Percentiles rank a stretch among this genome's conserved stretches.
These are phyloP conservation scores for Pythium myriotylum DNA, from an alignment of 352 stramenopile species.

Conservation along the genomic window DNA sequence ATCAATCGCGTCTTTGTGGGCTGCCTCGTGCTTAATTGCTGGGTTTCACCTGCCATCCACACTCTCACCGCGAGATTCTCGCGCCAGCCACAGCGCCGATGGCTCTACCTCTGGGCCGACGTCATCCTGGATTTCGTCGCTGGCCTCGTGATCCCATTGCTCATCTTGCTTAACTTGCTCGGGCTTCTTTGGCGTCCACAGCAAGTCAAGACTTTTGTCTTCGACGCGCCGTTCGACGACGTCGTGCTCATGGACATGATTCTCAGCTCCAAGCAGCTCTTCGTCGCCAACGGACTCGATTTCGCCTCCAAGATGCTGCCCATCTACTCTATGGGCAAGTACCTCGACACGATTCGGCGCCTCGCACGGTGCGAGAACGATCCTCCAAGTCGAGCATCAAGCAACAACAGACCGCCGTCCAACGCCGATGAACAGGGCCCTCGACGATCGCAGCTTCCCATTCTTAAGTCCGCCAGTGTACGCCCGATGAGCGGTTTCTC, in stretches of 20 bases:
- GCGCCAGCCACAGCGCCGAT: neutral
- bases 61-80: neutral
- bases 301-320: slow-evolving; percentile 19
- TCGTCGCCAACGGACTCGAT: slow-evolving; percentile 17
- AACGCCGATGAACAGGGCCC: neutral
- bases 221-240: slow-evolving; percentile 18
- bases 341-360: slow-evolving; percentile 4
- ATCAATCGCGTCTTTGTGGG: slow-evolving; percentile 18
- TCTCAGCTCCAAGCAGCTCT: slow-evolving; percentile 16
- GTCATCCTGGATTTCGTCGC: slow-evolving; percentile 7
- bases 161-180: slow-evolving; percentile 1
- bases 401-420: neutral
- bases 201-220: neutral
- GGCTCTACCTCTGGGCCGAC: slow-evolving; percentile 11
- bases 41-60: slow-evolving; percentile 12
- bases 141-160: slow-evolving; percentile 6
- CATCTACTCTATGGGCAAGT: slow-evolving; percentile 17
- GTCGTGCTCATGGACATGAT: slow-evolving; percentile 18
- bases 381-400: neutral
- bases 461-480: neutral
- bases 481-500: neutral
- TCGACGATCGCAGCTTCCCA: neutral
- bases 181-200: neutral
- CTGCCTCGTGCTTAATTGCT: slow-evolving; percentile 22
- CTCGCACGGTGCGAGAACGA: slow-evolving; percentile 1